Percentiles rank a stretch among this genome's conserved stretches.
Evolutionary conservation across 306 rosid genomes (phyloP).

Genomic region (Comarum palustre): DNA sequence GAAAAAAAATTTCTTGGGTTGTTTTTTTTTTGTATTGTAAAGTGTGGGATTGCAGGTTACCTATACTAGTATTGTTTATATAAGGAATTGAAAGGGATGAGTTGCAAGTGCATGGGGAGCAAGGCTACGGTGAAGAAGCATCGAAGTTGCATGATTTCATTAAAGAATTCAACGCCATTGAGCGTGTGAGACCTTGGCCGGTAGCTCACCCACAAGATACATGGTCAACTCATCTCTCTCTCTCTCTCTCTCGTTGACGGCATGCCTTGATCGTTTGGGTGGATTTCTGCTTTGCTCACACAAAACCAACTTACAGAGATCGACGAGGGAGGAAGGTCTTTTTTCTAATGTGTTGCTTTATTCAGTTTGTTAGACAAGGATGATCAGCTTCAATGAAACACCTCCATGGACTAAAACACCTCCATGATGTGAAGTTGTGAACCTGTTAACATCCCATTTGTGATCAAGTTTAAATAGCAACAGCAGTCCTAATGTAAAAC

Average conservation of each 20-base stretch:
- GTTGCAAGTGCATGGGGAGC: conserved; percentile 38
- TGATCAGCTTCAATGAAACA: background rate
- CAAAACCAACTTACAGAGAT: conserved; percentile 21
- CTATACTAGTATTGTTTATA: conserved; percentile 36
- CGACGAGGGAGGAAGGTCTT: background rate
- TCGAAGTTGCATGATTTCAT: conserved; percentile 88
- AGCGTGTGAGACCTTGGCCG: conserved; percentile 83
- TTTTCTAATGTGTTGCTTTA: background rate
- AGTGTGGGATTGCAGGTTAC: conserved; percentile 9
- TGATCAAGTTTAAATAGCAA: too few relatives aligned
- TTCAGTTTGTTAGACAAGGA: background rate
- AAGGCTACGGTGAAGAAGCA: conserved; percentile 30
- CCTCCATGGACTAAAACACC: too few relatives aligned
- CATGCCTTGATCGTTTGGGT: conserved; percentile 35
- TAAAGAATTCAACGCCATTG: conserved; percentile 97
- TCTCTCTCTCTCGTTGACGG: background rate
- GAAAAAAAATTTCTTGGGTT: conserved; percentile 15
- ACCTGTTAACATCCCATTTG: too few relatives aligned
- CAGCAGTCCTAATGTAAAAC: too few relatives aligned
- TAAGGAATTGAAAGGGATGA: conserved; percentile 27
- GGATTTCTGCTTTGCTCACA: conserved; percentile 42
- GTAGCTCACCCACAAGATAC: conserved; percentile 98
- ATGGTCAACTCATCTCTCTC: conserved; percentile 60
- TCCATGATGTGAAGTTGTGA: too few relatives aligned
- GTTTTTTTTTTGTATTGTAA: background rate